These are phyloP conservation scores for Galium porrigens DNA, from an alignment of 305 asterid genomes.

Conservation along the genomic window DNA sequence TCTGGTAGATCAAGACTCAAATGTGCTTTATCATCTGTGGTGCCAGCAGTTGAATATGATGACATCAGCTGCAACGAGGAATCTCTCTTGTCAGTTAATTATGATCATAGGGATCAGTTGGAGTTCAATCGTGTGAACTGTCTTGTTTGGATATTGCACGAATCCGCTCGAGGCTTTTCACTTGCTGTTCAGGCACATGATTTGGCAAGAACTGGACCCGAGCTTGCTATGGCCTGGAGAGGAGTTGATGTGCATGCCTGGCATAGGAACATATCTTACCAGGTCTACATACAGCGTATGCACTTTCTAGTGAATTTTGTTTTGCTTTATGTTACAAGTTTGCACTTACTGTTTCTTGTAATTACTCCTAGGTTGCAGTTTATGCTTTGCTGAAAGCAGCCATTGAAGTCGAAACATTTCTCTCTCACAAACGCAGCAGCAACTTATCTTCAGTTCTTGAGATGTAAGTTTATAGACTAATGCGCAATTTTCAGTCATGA, in stretches of 20 bases:
- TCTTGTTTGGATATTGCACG: slow-evolving; percentile 46
- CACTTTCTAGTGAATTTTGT: not conserved
- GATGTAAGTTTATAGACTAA: slow-evolving; percentile 27
- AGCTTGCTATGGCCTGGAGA: slow-evolving; percentile 65
- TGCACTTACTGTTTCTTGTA: not conserved
- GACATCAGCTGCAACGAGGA: slow-evolving; percentile 21
- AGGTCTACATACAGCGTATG: slow-evolving; percentile 22
- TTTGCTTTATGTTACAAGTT: not conserved
- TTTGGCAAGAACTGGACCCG: slow-evolving; percentile 34
- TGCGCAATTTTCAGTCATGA: not conserved
- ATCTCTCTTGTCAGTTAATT: slow-evolving; percentile 15
- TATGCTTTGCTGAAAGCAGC: slow-evolving; percentile 59
- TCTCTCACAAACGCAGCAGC: slow-evolving; percentile 57
- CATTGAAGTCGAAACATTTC: slow-evolving; percentile 50
- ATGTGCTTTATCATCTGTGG: slow-evolving; percentile 29
- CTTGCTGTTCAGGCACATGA: slow-evolving; percentile 30
- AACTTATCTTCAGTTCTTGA: slow-evolving; percentile 39
- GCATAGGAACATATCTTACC: slow-evolving; percentile 51
- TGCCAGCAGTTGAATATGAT: slow-evolving; percentile 23
- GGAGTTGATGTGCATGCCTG: slow-evolving; percentile 66
- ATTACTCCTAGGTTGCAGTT: slow-evolving; percentile 42
- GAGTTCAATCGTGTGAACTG: slow-evolving; percentile 42
- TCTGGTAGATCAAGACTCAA: slow-evolving; percentile 14
- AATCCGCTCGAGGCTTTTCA: slow-evolving; percentile 57
- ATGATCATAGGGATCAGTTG: slow-evolving; percentile 18